A percentile compares a stretch with the other conserved stretches of the same genome.
Conservation (phyloP, 2,329 filamentous ascomycete species). For the Penicillium brasilianum region DNA sequence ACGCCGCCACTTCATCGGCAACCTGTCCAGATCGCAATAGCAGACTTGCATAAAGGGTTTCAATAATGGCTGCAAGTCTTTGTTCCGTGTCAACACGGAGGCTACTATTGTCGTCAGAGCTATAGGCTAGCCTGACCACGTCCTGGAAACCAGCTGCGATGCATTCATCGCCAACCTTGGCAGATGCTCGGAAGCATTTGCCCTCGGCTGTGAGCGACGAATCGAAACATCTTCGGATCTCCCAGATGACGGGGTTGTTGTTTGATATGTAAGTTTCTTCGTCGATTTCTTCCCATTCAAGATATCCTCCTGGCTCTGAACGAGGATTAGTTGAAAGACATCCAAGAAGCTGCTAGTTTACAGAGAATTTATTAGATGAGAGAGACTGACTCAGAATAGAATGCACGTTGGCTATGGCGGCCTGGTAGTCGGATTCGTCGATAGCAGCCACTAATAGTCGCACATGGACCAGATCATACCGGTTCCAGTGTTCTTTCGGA, state of each 20-base stretch:
- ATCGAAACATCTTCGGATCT: constrained; percentile 18
- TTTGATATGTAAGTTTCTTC: constrained; percentile 18
- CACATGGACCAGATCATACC: constrained; percentile 3
- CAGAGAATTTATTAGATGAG: too few species aligned
- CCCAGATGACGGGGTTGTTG: constrained; percentile 13
- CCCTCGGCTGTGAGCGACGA: constrained; percentile 9
- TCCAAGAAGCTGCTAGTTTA: not conserved
- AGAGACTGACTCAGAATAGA: not conserved
- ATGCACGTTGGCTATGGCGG: not conserved
- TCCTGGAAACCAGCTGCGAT: not conserved
- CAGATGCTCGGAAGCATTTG: constrained; percentile 18
- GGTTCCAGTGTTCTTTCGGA: not conserved
- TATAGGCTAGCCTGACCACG: constrained; percentile 6
- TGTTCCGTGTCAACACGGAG: constrained; percentile 14
- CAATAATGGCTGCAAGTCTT: constrained; percentile 16
- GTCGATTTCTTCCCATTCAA: constrained; percentile 28
- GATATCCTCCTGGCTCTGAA: constrained; percentile 24
- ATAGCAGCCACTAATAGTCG: not conserved
- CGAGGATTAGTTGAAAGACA: not conserved
- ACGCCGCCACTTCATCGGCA: constrained; percentile 6
- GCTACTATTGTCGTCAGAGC: constrained; percentile 5
- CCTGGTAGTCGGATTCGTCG: not conserved
- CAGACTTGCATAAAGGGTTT: constrained; percentile 18
- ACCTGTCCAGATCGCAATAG: constrained; percentile 20
- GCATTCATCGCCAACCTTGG: constrained; percentile 15